Percentiles rank a stretch among this genome's conserved stretches.
Conservation (phyloP, 805 yeast genomes). For the Lipomyces lipofer region DNA sequence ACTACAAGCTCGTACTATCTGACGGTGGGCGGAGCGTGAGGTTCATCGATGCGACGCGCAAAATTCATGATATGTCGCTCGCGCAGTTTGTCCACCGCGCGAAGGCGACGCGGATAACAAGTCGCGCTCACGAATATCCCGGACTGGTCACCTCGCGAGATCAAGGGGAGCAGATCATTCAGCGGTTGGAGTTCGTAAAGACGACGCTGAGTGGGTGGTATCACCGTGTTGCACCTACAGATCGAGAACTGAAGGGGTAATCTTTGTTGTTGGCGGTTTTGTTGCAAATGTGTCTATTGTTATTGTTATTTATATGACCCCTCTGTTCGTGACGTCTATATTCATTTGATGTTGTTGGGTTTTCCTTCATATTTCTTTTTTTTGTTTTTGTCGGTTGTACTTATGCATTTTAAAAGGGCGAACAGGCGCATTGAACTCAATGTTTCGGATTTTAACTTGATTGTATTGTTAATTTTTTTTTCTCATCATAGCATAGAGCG, state of each 20-base stretch:
- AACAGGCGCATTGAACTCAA: no score
- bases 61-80: constrained; percentile 30
- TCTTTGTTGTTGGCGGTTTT: not conserved
- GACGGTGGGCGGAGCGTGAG: constrained; percentile 74
- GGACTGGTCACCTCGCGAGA: not conserved
- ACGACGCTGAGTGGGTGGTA: constrained; percentile 13
- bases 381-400: no score
- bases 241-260: not conserved
- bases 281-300: not conserved
- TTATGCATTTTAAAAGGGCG: no score
- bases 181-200: constrained; percentile 11
- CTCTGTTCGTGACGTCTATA: no score
- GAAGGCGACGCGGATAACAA: not conserved
- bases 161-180: constrained; percentile 11
- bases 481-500: no score
- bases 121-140: not conserved
- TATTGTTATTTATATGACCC: not conserved
- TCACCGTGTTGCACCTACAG: not conserved
- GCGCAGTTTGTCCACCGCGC: constrained; percentile 12
- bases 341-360: no score
- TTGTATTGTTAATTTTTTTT: no score
- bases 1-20: constrained; percentile 80
- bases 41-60: constrained; percentile 59
- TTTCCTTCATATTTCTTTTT: no score
- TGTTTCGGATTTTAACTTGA: no score